Evolutionary conservation across 306 rosid genomes (phyloP), one percentile per base, ranked within the genome.

Genomic region (Begonia loranthoides): DNA sequence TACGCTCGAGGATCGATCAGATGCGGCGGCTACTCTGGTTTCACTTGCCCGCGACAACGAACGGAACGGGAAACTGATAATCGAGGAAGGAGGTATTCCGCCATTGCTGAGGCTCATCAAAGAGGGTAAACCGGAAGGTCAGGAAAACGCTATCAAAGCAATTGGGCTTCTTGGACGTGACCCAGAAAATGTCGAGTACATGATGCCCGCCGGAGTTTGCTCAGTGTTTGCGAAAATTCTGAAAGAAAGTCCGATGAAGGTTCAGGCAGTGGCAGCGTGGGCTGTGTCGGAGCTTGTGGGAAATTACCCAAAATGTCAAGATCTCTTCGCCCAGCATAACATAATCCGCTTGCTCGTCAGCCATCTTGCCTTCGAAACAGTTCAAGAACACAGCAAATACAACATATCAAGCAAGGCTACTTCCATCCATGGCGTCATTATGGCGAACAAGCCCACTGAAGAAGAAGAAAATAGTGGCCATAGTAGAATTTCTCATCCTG

Each of bases 321-420:
- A 87, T 65, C 72, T 75, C 36, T 87, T 87, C 45, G 82, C 77
- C 1, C 96, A 87, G 75, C 67, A 83, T 56, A 87, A 87, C 21
- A 78, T 78, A 12, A 75, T 78, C 10, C 65, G 87, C 1, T 53
- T 87, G 51, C 87, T 87, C 5, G 94, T 87, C 12, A 62, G 87
- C 49, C 96, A 83, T 48, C 89, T 87, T 15, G 96, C 94, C 1
- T 87, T 87, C 14, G 94, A 83, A 52, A 87, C 96, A 0, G 79
- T 83, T 19, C 77, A 87, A 36, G 96, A 87, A 52, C 96, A 87
- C 45, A 83, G 89, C 15, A 87, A 80, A 76, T 87, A 87, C 38
- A 67, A 69, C 2, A 68, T 87, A 61, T 60, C 70, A 59, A 63
- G 38, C 59, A 82, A 69, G 62, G 75, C 88, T 9, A 70, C 79